Evolutionary conservation across 345 rosid genomes (phyloP), one percentile per base, ranked within the genome.

Genomic region (Acer campestre): DNA sequence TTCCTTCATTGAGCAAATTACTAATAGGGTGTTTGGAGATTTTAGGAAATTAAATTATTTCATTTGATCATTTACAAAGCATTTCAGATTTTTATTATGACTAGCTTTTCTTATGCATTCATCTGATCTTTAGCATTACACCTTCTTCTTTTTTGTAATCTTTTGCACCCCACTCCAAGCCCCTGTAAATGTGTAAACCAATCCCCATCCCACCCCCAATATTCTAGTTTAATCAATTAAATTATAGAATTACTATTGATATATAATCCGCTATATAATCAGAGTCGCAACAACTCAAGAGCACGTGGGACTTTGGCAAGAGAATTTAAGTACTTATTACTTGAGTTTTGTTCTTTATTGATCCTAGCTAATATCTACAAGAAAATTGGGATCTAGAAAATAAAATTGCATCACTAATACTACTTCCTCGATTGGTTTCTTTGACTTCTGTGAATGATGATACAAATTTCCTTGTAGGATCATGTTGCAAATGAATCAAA

Each of bases 391-490:
- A 46, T 38, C 23, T 17, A n/a, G 14, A 35, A 38, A 67, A 13
- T 64, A 67, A 67, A 38, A 9, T 38, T 1, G 61, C n/a, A 8
- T 40, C 20, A 40, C 25, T 4, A 35, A 6, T 4, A 35, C 38
- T 35, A 35, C 38, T 35, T 35, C 38, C 6, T 35, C 38, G 38
- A 35, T 67, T n/a, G 23, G 27, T 44, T 46, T 48, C 23, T 48
- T 11, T 25, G 68, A 61, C 18, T 25, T 48, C 46, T 10, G 23
- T 22, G 48, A 42, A 16, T 40, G 22, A 59, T 72, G 12, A 38
- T 40, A 16, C 6, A 16, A 42, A 42, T 73, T 61, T 73, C 17
- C 38, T 13, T 46, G 70, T 69, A 75, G 77, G 63, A 75, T 75
- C 61, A 14, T 73, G 38, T 38, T 31, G 63, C 31, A 31, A 49